Evolutionary conservation across 164 flowering plant genomes (phyloP).

Genomic region (Dillenia suffruticosa): DNA sequence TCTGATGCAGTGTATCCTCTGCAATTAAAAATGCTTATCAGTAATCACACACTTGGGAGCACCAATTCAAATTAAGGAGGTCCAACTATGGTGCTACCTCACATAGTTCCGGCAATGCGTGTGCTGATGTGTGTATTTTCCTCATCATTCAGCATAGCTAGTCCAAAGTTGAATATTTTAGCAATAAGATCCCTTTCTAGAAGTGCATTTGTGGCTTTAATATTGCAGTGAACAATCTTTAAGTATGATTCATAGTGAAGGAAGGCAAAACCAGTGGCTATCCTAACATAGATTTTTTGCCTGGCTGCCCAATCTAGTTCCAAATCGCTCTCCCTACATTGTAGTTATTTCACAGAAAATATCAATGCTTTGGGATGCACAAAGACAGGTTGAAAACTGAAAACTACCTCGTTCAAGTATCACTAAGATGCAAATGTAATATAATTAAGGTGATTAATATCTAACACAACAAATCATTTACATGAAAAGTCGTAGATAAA

Average conservation of each 20-base stretch:
- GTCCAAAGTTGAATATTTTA: constrained; percentile 48
- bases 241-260: constrained; percentile 48
- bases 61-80: background rate
- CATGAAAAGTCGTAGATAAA: too few relatives aligned
- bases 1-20: constrained; percentile 76
- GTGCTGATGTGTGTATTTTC: constrained; percentile 50
- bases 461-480: too few relatives aligned
- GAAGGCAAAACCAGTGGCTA: constrained; percentile 46
- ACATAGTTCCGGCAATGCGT: constrained; percentile 51
- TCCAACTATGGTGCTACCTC: background rate
- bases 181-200: constrained; percentile 35
- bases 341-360: too few relatives aligned
- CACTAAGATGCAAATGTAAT: too few relatives aligned
- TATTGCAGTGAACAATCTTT: constrained; percentile 47
- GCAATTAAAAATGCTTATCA: constrained; percentile 6
- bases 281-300: constrained; percentile 34
- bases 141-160: constrained; percentile 46
- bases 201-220: constrained; percentile 36
- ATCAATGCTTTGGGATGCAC: too few relatives aligned
- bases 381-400: too few relatives aligned
- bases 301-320: constrained; percentile 38
- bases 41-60: background rate
- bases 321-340: constrained; percentile 22
- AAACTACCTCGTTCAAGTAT: too few relatives aligned
- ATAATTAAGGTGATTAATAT: too few relatives aligned